Conservation (phyloP, 768 basidiomycete genomes). For the Rhodotorula graminis region DNA sequence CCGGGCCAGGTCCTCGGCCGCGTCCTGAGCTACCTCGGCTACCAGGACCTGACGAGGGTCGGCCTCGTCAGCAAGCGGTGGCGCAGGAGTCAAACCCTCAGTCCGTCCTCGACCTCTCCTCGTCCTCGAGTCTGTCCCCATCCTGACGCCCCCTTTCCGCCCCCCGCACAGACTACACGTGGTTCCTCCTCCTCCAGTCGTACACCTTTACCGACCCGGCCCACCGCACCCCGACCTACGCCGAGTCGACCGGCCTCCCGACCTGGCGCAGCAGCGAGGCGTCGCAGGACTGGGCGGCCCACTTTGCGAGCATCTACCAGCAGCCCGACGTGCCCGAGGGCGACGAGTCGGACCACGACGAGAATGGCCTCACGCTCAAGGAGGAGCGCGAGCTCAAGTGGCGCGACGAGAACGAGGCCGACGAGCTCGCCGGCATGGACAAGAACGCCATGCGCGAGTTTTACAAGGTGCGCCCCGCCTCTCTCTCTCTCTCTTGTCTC, state of each 20-base stretch:
- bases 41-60: slow-evolving; percentile 27
- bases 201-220: slow-evolving; percentile 30
- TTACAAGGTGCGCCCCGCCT: slow-evolving; percentile 41
- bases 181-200: slow-evolving; percentile 40
- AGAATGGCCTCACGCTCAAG: slow-evolving; percentile 37
- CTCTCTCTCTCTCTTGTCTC: neutral
- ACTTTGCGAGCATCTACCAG: slow-evolving; percentile 36
- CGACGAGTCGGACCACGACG: slow-evolving; percentile 20
- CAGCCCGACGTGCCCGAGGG: slow-evolving; percentile 33
- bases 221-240: slow-evolving; percentile 18
- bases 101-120: slow-evolving; percentile 19
- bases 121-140: neutral
- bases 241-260: slow-evolving; percentile 28
- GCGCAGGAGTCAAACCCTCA: slow-evolving; percentile 41
- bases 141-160: neutral
- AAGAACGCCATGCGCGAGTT: slow-evolving; percentile 41
- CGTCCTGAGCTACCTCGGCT: slow-evolving; percentile 38
- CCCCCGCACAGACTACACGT: slow-evolving; percentile 36
- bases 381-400: slow-evolving; percentile 41
- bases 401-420: slow-evolving; percentile 36
- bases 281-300: slow-evolving; percentile 40
- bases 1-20: slow-evolving; percentile 38
- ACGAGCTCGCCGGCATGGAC: slow-evolving; percentile 10
- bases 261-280: slow-evolving; percentile 40
- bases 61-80: slow-evolving; percentile 41